Evolutionary conservation across 164 flowering plant genomes (phyloP).

Genomic region (Saururus chinensis): DNA sequence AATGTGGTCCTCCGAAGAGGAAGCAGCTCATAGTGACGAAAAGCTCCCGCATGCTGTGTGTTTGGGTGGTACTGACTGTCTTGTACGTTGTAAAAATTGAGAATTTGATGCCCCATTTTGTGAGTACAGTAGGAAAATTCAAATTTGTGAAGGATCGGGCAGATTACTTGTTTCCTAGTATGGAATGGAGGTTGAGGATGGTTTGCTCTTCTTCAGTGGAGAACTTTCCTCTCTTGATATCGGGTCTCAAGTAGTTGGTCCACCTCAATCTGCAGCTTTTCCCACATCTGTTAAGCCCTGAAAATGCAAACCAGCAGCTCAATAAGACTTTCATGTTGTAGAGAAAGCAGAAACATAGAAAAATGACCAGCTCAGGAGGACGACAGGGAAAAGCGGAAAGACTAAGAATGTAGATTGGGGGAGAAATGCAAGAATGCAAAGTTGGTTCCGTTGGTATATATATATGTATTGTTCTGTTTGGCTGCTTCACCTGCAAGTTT

Average conservation of each 20-base stretch:
- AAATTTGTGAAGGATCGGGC: no score
- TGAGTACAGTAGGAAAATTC: no score
- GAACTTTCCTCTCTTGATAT: slow-evolving; percentile 61
- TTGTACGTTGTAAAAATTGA: no score
- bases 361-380: no score
- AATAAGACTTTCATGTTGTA: neutral
- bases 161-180: slow-evolving; percentile 62
- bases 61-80: no score
- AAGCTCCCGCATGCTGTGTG: no score
- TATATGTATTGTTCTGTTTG: neutral
- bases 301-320: neutral
- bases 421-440: neutral
- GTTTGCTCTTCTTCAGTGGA: slow-evolving; percentile 58
- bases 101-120: neutral
- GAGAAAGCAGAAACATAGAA: no score
- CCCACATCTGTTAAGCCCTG: slow-evolving; percentile 66
- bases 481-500: slow-evolving; percentile 11
- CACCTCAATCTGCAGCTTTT: slow-evolving; percentile 69
- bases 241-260: slow-evolving; percentile 66
- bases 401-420: neutral
- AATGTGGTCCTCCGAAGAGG: no score
- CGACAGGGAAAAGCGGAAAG: neutral
- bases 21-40: no score
- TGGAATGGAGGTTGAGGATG: slow-evolving; percentile 60
- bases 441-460: no score